Percentiles rank a stretch among this genome's conserved stretches.
Evolutionary conservation across 1,139 yeast species (phyloP).

Genomic region (Suzukiozyma palmioleophila): DNA sequence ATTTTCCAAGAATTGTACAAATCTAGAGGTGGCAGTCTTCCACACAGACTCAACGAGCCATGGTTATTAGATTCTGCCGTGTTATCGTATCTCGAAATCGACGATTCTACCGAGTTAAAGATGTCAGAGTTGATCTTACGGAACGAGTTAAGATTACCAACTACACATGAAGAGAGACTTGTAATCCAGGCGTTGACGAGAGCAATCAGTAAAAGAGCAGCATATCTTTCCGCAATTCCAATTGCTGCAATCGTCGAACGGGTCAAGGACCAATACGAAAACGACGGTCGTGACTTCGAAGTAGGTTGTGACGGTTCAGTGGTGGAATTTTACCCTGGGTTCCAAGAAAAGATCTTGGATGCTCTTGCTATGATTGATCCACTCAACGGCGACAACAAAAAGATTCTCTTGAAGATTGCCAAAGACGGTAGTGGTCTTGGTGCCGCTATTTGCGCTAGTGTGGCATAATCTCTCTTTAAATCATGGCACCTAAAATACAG

Average conservation of each 20-base stretch:
- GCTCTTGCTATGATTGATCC: constrained; percentile 68
- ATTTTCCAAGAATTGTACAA: constrained; percentile 53
- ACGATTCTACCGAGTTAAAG: constrained; percentile 64
- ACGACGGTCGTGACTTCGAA: constrained; percentile 68
- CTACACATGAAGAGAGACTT: constrained; percentile 62
- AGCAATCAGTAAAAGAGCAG: constrained; percentile 81
- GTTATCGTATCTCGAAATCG: constrained; percentile 77
- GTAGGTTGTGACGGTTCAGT: constrained; percentile 95
- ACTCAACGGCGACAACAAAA: constrained; percentile 65
- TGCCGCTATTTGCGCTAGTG: constrained; percentile 83
- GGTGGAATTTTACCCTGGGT: constrained; percentile 87
- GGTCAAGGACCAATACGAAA: constrained; percentile 39
- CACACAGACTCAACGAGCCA: constrained; percentile 65
- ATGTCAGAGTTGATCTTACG: constrained; percentile 63
- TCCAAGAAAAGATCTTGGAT: constrained; percentile 68
- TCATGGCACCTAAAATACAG: neutral
- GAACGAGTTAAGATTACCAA: constrained; percentile 61
- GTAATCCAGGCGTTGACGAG: constrained; percentile 70
- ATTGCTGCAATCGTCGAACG: constrained; percentile 64
- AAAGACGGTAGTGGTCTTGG: constrained; percentile 97
- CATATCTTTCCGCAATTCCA: constrained; percentile 81
- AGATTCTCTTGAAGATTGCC: constrained; percentile 71
- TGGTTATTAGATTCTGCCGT: constrained; percentile 82
- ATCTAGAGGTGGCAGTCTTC: constrained; percentile 49
- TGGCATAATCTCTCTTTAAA: constrained; percentile 13